phyloP scores from a whole-genome alignment of 2,329 filamentous ascomycete species.

The Diplodia intermedia region DNA sequence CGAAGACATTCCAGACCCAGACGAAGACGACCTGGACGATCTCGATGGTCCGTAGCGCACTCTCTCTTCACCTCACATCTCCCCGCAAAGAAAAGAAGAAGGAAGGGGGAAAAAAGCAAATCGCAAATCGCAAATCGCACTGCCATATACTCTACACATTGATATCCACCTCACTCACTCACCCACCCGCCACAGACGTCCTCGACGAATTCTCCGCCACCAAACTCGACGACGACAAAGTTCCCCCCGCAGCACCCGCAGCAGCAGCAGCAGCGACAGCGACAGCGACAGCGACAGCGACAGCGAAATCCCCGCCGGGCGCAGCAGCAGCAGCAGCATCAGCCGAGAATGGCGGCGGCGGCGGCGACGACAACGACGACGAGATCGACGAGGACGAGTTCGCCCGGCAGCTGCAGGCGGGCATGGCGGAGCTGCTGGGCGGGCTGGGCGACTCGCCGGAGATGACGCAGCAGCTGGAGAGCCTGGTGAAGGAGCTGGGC shows the following conservation, averaged over 20 bases:
- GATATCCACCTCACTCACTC: not conserved
- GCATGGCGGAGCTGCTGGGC: slow-evolving; percentile 84
- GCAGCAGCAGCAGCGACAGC: slow-evolving; percentile 46
- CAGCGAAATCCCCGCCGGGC: slow-evolving; percentile 39
- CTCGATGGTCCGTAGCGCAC: slow-evolving; percentile 71
- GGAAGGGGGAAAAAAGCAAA: not conserved
- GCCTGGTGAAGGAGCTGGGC: slow-evolving; percentile 75
- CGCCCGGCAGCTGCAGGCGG: slow-evolving; percentile 82
- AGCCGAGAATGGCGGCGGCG: slow-evolving; percentile 21
- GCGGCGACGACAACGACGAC: slow-evolving; percentile 43
- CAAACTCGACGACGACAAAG: slow-evolving; percentile 58
- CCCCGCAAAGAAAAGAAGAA: too few relatives aligned
- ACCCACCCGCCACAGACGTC: slow-evolving; percentile 68
- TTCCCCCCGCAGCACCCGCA: slow-evolving; percentile 38
- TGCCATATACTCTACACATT: not conserved
- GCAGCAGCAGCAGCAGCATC: too few relatives aligned
- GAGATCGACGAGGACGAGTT: slow-evolving; percentile 72
- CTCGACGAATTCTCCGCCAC: slow-evolving; percentile 85
- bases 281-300: slow-evolving; percentile 46
- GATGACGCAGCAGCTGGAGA: slow-evolving; percentile 80
- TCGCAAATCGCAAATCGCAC: not conserved
- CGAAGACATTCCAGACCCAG: slow-evolving; percentile 71
- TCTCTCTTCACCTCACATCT: not conserved
- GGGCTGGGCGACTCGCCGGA: slow-evolving; percentile 68
- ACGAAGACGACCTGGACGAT: slow-evolving; percentile 91